Evolutionary conservation across 441 rosid genomes (phyloP), one percentile per base, ranked within the genome.

Genomic region (Capsella rubella): DNA sequence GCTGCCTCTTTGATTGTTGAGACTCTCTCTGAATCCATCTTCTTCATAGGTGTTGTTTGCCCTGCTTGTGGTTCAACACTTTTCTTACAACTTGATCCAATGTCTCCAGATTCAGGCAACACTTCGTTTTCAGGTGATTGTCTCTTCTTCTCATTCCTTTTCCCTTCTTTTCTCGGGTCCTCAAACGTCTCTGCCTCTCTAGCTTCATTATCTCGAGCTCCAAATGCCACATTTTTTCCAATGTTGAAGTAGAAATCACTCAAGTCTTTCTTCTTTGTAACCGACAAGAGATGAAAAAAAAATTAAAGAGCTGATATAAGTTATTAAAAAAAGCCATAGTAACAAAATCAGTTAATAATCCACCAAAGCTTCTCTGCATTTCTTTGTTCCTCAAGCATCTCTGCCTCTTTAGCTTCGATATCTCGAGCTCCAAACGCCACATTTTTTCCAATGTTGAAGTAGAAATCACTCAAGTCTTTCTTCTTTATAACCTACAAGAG

Each of bases 211-310:
- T 82, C 89, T 37, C 81, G 75, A 7, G 88, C 89, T 64, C 97
- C 98, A 80, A 82, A 89, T 1, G 96, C 98, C 18, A 92, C 90
- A 66, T 93, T 93, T 81, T 93, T 90, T 12, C 79, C 89, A 64
- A 95, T 80, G 84, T 87, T 87, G 84, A 91, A 84, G 82, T 95
- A 91, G 73, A 95, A 92, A 69, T 95, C 97, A 53, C 81, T 86
- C 87, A 92, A 79, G 73, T 90, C 95, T 8, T 71, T 87, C 87
- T 95, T 95, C 89, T 89, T 93, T 25, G 95, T 90, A 75, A 95
- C 98, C 99, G 91, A 29, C 2, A 39, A 18, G 67, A 58, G 29
- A 59, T 45, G 47, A 21, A 69, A 72, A 62, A 16, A 39, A 32
- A 0, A 3, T 21, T 1, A 66, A 45, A 25, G 9, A 1, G 59